Evolutionary conservation across 768 basidiomycete genomes (phyloP).

Genomic region (Boletus pseudopeckii): DNA sequence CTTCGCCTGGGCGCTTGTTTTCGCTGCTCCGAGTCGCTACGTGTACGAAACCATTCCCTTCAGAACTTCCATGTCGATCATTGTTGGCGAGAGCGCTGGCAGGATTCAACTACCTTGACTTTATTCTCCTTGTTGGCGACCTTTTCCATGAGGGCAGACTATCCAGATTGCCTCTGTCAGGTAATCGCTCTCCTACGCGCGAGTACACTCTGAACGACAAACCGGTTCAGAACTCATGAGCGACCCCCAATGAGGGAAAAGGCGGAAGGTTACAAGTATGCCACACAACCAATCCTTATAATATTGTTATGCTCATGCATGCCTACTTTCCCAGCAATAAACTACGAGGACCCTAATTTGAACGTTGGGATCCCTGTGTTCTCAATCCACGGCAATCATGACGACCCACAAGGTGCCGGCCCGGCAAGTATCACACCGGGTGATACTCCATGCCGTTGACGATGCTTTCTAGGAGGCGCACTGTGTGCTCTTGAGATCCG

Average conservation of each 20-base stretch:
- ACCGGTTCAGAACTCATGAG: conserved; percentile 91
- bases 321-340: conserved; percentile 87
- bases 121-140: conserved; percentile 92
- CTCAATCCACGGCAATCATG: conserved; percentile 99
- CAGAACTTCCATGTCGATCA: not conserved
- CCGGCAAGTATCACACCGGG: conserved; percentile 48
- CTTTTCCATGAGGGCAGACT: conserved; percentile 98
- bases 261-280: conserved; percentile 78
- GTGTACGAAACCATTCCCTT: not conserved
- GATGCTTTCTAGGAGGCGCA: conserved; percentile 68
- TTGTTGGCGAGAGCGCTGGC: conserved; percentile 29
- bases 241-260: conserved; percentile 90
- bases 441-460: not conserved
- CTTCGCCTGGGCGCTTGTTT: not conserved
- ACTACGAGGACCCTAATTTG: conserved; percentile 95
- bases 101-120: conserved; percentile 68
- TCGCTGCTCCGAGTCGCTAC: not conserved
- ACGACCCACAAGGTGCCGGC: conserved; percentile 96
- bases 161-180: conserved; percentile 83
- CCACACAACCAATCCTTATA: not conserved
- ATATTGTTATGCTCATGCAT: not conserved
- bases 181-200: conserved; percentile 85
- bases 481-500: conserved; percentile 93
- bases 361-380: conserved; percentile 95
- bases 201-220: conserved; percentile 88